These are phyloP conservation scores for Wallacemonas collosoma DNA, from an alignment of 208 protist genomes.

Conservation along the genomic window DNA sequence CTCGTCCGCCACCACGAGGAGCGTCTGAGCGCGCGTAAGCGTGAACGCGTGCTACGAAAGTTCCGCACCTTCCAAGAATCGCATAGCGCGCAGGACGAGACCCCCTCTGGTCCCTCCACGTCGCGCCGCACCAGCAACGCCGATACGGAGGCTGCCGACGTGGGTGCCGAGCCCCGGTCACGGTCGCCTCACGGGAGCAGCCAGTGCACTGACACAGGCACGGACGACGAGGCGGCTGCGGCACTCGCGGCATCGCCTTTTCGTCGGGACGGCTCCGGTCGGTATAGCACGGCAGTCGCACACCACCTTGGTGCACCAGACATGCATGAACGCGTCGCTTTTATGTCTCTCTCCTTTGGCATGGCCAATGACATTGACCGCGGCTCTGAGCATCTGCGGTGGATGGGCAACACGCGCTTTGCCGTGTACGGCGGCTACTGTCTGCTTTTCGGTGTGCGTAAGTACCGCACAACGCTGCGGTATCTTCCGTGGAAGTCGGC, in stretches of 20 bases:
- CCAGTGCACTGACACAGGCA: neutral
- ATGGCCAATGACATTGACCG: constrained; percentile 83
- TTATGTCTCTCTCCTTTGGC: constrained; percentile 88
- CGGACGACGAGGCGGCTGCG: neutral
- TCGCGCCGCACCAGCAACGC: neutral
- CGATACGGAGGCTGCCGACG: too few relatives aligned
- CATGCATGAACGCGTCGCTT: constrained; percentile 66
- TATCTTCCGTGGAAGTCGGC: constrained; percentile 76
- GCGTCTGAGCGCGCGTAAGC: constrained; percentile 18
- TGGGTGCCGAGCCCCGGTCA: neutral
- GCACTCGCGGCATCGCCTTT: constrained; percentile 33
- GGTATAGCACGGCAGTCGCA: constrained; percentile 47
- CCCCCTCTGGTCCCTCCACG: neutral
- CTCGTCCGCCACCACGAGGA: constrained; percentile 32
- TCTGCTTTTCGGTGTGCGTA: constrained; percentile 52
- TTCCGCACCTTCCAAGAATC: constrained; percentile 31
- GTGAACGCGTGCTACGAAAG: constrained; percentile 20
- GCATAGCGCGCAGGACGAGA: constrained; percentile 24
- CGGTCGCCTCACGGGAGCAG: neutral
- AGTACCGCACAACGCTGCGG: constrained; percentile 59
- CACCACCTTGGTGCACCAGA: constrained; percentile 40
- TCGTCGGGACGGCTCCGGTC: constrained; percentile 41
- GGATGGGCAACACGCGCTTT: constrained; percentile 87
- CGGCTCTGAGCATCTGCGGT: constrained; percentile 82
- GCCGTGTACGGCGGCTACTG: constrained; percentile 67